These are phyloP conservation scores for Rhodotorula sp. DNA, from an alignment of 1,284 basidiomycete species.

Conservation along the genomic window DNA sequence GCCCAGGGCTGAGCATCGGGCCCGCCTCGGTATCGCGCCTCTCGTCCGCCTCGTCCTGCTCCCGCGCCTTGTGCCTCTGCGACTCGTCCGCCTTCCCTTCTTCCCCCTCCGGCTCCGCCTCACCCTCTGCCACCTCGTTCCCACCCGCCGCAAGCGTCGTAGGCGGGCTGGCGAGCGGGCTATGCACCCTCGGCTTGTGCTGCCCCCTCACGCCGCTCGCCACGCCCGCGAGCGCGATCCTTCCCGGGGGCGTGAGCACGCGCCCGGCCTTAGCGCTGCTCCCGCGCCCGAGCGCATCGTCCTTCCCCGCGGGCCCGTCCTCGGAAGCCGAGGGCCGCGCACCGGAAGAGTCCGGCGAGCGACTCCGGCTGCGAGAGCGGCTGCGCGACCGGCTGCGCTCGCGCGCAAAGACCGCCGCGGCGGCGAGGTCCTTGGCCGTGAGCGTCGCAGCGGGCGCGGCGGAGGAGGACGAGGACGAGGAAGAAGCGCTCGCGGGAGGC, in stretches of 20 bases:
- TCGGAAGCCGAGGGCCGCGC: too few species aligned
- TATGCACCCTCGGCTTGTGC: conserved; percentile 5
- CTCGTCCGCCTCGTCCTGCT: neutral
- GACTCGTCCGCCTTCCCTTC: neutral
- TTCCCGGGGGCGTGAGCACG: neutral
- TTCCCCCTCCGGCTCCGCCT: neutral
- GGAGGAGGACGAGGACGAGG: too few species aligned
- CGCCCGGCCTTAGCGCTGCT: neutral
- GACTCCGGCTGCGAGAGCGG: too few species aligned
- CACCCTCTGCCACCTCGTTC: neutral
- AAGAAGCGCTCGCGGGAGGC: neutral
- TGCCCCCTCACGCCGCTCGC: neutral
- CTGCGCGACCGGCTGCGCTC: neutral
- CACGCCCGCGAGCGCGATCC: neutral
- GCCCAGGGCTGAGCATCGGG: neutral
- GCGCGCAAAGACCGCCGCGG: neutral
- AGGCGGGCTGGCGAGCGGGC: conserved; percentile 4
- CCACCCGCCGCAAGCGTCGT: neutral
- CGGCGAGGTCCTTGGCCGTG: neutral
- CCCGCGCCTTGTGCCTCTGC: neutral
- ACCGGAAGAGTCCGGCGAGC: too few species aligned
- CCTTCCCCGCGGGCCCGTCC: too few species aligned
- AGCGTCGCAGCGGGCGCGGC: too few species aligned
- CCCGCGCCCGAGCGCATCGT: too few species aligned
- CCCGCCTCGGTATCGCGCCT: neutral